Evolutionary conservation across 257 asterid genomes (phyloP).

Genomic region (Solanum rostratum): DNA sequence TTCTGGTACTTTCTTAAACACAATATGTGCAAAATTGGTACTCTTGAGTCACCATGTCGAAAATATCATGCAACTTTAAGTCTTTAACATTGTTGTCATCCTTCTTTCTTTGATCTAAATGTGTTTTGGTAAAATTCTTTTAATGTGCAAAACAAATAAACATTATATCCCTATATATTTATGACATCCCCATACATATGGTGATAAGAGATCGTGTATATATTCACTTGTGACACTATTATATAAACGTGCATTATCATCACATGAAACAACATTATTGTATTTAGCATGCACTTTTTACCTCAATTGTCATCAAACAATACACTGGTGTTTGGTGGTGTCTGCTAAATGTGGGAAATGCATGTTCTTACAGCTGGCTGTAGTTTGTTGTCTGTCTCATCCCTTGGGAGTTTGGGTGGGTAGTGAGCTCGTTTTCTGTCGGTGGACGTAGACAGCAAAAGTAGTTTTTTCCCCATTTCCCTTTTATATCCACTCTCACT

Average conservation of each 20-base stretch:
- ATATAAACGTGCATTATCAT: not conserved
- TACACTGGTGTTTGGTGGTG: not conserved
- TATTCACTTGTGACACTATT: not conserved
- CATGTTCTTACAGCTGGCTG: not conserved
- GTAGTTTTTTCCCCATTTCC: not conserved
- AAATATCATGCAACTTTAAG: not conserved
- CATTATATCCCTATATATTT: not conserved
- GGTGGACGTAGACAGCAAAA: not conserved
- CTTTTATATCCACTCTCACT: not conserved
- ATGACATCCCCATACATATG: not conserved
- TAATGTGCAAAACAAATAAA: not conserved
- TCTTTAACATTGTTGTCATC: not conserved
- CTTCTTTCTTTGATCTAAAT: not conserved
- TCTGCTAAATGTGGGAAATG: not conserved
- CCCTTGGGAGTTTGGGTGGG: not conserved
- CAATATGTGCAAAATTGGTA: not conserved
- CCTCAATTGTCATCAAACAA: not conserved
- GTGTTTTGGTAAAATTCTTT: not conserved
- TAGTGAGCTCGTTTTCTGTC: not conserved
- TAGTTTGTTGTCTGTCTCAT: not conserved
- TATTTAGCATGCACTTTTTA: not conserved
- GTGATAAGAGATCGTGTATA: not conserved
- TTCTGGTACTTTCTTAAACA: constrained; percentile 57
- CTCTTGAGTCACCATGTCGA: not conserved
- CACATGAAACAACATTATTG: not conserved